Conservation (phyloP, 164 flowering plant genomes). For the Euptelea pleiosperma region DNA sequence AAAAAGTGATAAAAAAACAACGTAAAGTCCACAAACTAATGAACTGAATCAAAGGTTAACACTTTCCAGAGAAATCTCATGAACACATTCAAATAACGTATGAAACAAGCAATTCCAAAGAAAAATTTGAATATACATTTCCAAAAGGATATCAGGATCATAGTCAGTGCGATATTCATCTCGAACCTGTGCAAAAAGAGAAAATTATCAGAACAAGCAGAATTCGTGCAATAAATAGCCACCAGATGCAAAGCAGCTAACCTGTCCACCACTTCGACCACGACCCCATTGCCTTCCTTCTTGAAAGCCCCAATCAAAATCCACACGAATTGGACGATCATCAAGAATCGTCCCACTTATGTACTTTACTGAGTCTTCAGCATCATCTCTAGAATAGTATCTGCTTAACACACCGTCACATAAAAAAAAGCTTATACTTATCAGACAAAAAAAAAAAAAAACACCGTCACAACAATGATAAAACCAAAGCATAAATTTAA, state of each 20-base stretch:
- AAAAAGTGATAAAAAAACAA: background rate
- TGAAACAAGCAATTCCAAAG: too few species aligned
- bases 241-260: constrained; percentile 14
- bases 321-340: constrained; percentile 96
- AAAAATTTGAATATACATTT: too few species aligned
- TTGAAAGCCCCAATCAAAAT: constrained; percentile 99
- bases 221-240: background rate
- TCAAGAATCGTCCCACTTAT: constrained; percentile 97
- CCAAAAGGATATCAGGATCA: constrained; percentile 96
- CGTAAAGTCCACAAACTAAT: background rate
- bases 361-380: constrained; percentile 91
- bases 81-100: background rate
- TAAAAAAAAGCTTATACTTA: too few species aligned
- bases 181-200: constrained; percentile 58
- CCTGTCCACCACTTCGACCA: constrained; percentile 99
- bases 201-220: background rate
- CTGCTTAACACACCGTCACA: constrained; percentile 32
- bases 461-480: too few species aligned
- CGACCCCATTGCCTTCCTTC: constrained; percentile 99
- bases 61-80: too few species aligned
- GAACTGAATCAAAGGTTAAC: too few species aligned
- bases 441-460: background rate
- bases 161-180: constrained; percentile 98
- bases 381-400: constrained; percentile 87
- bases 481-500: too few species aligned